phyloP scores from a whole-genome alignment of 352 stramenopile species.

The Phytophthora pini region DNA sequence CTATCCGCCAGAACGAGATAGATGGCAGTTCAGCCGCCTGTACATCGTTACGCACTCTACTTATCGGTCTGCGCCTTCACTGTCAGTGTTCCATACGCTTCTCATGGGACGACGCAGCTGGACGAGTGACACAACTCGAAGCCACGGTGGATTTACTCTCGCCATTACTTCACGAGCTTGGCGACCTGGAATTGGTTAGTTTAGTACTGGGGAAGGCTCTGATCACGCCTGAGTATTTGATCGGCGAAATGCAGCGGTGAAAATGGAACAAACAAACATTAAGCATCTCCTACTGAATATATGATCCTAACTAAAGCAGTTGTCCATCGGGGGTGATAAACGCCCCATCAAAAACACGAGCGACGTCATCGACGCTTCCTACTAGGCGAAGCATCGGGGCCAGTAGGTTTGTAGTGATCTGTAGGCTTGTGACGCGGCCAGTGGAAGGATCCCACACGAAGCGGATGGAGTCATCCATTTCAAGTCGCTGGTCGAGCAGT shows the following conservation, averaged over 20 bases:
- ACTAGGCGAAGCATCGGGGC: slow-evolving; percentile 4
- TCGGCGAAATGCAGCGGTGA: slow-evolving; percentile 6
- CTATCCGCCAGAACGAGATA: not conserved
- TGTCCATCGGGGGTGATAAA: slow-evolving; percentile 1
- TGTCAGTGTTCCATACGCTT: slow-evolving; percentile 16
- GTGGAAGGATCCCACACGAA: slow-evolving; percentile 8
- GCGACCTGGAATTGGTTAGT: slow-evolving; percentile 21
- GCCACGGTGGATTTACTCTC: slow-evolving; percentile 23
- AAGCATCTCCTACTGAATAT: not conserved
- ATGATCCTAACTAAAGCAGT: not conserved
- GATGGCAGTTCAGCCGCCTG: not conserved
- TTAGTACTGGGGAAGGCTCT: slow-evolving; percentile 18
- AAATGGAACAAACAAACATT: not conserved
- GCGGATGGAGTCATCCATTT: not conserved
- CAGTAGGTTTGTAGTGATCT: slow-evolving; percentile 1
- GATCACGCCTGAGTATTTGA: slow-evolving; percentile 16
- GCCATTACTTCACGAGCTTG: slow-evolving; percentile 15
- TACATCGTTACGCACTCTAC: not conserved
- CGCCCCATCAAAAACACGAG: slow-evolving; percentile 7
- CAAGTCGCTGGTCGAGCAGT: slow-evolving; percentile 3
- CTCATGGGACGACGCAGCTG: slow-evolving; percentile 12
- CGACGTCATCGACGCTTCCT: slow-evolving; percentile 6
- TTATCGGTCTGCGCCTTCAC: slow-evolving; percentile 16
- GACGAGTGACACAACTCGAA: slow-evolving; percentile 9
- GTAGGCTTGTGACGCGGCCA: slow-evolving; percentile 1